Conservation (phyloP, 2,329 filamentous ascomycete genomes). For the Fusarium oxysporum region DNA sequence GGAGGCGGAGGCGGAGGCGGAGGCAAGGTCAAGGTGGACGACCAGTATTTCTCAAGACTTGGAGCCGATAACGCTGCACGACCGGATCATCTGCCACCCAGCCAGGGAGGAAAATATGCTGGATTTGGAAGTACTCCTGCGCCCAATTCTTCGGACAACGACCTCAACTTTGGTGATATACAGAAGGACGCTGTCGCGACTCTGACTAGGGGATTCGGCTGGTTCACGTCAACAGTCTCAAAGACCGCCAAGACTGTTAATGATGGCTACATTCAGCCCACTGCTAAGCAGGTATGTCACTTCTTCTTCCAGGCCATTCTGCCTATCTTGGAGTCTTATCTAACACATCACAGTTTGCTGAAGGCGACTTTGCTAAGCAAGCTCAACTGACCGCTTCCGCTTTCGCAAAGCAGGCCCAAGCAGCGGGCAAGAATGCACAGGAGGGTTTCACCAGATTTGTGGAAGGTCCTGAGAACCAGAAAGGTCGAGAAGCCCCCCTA, state of each 20-base stretch:
- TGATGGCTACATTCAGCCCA: constrained; percentile 91
- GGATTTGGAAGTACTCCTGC: constrained; percentile 87
- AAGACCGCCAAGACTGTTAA: constrained; percentile 94
- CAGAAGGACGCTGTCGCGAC: constrained; percentile 91
- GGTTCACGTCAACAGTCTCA: constrained; percentile 88
- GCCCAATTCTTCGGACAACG: constrained; percentile 58
- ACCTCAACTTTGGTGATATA: constrained; percentile 81
- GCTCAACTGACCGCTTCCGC: constrained; percentile 72
- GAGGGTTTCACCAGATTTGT: constrained; percentile 89
- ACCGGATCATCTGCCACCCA: constrained; percentile 80
- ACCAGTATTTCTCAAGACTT: constrained; percentile 89
- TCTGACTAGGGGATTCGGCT: constrained; percentile 91
- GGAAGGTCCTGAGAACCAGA: constrained; percentile 71
- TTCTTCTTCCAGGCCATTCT: background rate
- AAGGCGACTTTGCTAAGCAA: constrained; percentile 80
- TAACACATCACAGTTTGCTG: constrained; percentile 71
- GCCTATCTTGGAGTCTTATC: constrained; percentile 9
- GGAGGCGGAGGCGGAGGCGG: constrained; percentile 38
- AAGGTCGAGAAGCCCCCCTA: constrained; percentile 54
- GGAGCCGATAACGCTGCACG: constrained; percentile 85
- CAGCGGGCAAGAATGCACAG: constrained; percentile 79
- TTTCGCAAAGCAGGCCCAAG: constrained; percentile 73
- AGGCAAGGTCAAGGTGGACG: constrained; percentile 75
- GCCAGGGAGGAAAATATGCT: constrained; percentile 89
- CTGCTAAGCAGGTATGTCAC: constrained; percentile 79